These are phyloP conservation scores for Caryocar brasiliense DNA, from an alignment of 441 rosid genomes.

Conservation along the genomic window DNA sequence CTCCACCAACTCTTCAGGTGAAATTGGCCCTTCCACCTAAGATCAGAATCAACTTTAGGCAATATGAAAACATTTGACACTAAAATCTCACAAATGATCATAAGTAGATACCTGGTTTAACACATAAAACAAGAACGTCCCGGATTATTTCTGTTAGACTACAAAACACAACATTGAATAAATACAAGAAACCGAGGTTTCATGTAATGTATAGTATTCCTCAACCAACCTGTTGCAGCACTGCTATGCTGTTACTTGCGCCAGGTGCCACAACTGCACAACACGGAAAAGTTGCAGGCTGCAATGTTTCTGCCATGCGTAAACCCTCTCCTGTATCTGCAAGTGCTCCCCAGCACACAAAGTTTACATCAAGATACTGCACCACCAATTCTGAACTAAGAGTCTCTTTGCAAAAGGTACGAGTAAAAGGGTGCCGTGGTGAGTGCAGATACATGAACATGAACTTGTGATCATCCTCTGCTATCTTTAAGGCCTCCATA, in stretches of 20 bases:
- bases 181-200: too few species aligned
- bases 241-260: constrained; percentile 27
- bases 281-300: constrained; percentile 42
- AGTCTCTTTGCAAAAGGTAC: constrained; percentile 45
- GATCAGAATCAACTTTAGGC: neutral
- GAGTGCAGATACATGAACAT: constrained; percentile 55
- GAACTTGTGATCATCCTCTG: constrained; percentile 41
- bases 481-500: constrained; percentile 38
- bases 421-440: constrained; percentile 44
- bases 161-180: too few species aligned
- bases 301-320: constrained; percentile 32
- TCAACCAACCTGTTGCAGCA: constrained; percentile 44
- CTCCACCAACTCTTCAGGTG: constrained; percentile 46
- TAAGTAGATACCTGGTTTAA: too few species aligned
- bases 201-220: too few species aligned
- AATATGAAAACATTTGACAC: too few species aligned
- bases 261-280: constrained; percentile 49
- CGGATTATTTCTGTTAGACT: too few species aligned
- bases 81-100: too few species aligned
- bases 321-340: constrained; percentile 43
- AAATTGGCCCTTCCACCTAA: constrained; percentile 53
- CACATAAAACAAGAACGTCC: too few species aligned
- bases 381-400: constrained; percentile 39
- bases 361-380: constrained; percentile 51
- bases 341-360: constrained; percentile 44